phyloP scores from a whole-genome alignment of 805 yeast genomes.

The Saturnispora quitensis region DNA sequence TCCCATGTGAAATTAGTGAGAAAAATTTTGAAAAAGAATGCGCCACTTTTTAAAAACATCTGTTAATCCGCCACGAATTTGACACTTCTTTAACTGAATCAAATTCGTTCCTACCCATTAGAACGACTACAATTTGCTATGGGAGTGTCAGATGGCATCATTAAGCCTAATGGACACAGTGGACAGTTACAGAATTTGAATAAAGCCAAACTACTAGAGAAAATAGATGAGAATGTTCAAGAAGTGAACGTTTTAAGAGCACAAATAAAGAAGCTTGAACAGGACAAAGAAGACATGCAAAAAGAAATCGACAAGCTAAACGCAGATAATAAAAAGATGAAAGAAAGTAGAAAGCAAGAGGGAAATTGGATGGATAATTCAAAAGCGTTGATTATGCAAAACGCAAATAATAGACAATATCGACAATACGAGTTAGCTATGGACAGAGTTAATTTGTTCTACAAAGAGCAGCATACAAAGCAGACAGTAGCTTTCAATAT shows the following conservation, averaged over 20 bases:
- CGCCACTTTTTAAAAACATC: not conserved
- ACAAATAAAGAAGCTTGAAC: constrained; percentile 20
- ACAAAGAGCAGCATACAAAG: constrained; percentile 56
- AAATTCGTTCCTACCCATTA: not conserved
- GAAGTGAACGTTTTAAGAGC: constrained; percentile 30
- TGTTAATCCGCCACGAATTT: not conserved
- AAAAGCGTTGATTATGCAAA: constrained; percentile 16
- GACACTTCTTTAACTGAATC: not conserved
- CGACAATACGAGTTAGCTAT: constrained; percentile 63
- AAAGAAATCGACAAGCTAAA: constrained; percentile 2
- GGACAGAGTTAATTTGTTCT: constrained; percentile 56
- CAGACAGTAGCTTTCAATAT: constrained; percentile 68
- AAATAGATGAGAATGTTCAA: constrained; percentile 37
- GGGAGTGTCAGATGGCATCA: not conserved
- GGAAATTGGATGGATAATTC: constrained; percentile 19
- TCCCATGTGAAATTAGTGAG: not conserved
- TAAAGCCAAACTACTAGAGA: constrained; percentile 29
- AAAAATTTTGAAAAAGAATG: not conserved
- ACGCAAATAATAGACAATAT: constrained; percentile 30
- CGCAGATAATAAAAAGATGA: constrained; percentile 5
- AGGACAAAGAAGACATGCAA: constrained; percentile 4
- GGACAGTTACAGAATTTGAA: constrained; percentile 23
- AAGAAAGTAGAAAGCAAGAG: constrained; percentile 1
- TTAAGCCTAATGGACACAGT: not conserved
- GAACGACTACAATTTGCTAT: not conserved